phyloP scores from a whole-genome alignment of 163 green algal genomes.

The Volvox carteri region DNA sequence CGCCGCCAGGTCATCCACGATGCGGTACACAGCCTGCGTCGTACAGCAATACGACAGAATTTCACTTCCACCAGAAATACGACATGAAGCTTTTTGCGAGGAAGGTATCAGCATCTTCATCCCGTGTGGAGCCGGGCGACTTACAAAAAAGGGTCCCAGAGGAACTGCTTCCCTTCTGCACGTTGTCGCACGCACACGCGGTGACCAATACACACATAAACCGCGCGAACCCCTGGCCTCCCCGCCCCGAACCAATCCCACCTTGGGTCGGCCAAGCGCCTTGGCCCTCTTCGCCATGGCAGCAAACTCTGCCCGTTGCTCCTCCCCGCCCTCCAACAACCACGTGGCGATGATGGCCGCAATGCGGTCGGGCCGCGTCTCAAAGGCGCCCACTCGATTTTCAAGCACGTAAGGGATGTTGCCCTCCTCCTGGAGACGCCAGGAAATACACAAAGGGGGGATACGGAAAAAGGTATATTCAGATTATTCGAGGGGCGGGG shows the following conservation, averaged over 20 bases:
- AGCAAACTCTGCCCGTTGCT: slow-evolving; percentile 63
- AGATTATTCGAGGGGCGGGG: too few species aligned
- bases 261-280: slow-evolving; percentile 62
- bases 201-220: too few species aligned
- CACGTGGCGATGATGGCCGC: slow-evolving; percentile 88
- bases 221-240: not conserved
- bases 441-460: too few species aligned
- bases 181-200: too few species aligned
- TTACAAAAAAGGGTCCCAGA: too few species aligned
- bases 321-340: slow-evolving; percentile 70
- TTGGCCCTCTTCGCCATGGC: slow-evolving; percentile 69
- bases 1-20: slow-evolving; percentile 75
- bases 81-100: too few species aligned
- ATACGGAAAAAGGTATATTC: too few species aligned
- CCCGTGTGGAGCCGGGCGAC: too few species aligned
- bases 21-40: slow-evolving; percentile 70
- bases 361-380: slow-evolving; percentile 87
- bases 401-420: slow-evolving; percentile 98
- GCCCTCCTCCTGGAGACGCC: slow-evolving; percentile 83
- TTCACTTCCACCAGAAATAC: too few species aligned
- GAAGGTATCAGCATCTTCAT: too few species aligned
- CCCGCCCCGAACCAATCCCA: not conserved
- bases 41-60: too few species aligned
- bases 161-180: too few species aligned
- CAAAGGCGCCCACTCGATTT: slow-evolving; percentile 91